These are phyloP conservation scores for Annulohypoxylon nitens DNA, from an alignment of 495 filamentous ascomycete genomes.

Conservation along the genomic window DNA sequence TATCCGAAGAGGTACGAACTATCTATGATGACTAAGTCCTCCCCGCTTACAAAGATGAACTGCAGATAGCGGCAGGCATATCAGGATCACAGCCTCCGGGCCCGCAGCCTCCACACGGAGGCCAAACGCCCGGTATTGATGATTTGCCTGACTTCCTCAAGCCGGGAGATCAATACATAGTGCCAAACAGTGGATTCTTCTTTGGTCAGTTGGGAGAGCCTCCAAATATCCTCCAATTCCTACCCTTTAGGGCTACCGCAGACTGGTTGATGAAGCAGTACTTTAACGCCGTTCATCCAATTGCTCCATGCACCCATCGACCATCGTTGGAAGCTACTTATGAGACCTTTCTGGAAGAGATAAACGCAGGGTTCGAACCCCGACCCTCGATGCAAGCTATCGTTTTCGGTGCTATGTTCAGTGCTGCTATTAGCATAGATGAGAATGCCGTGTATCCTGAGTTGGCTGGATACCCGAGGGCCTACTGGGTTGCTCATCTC, in stretches of 20 bases:
- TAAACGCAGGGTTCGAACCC: slow-evolving; percentile 68
- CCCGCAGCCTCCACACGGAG: slow-evolving; percentile 31
- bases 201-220: slow-evolving; percentile 66
- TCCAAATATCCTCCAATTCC: slow-evolving; percentile 65
- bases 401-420: slow-evolving; percentile 75
- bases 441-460: slow-evolving; percentile 61
- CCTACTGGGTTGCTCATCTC: slow-evolving; percentile 68
- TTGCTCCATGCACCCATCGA: slow-evolving; percentile 73
- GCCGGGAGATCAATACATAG: slow-evolving; percentile 66
- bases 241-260: slow-evolving; percentile 64
- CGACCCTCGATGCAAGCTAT: slow-evolving; percentile 73
- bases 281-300: slow-evolving; percentile 73
- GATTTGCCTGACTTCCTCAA: slow-evolving; percentile 60
- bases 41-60: slow-evolving; percentile 12
- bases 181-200: slow-evolving; percentile 75
- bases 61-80: slow-evolving; percentile 51
- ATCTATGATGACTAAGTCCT: background rate
- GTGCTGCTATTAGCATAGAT: slow-evolving; percentile 73
- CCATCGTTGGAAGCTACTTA: slow-evolving; percentile 75
- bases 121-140: slow-evolving; percentile 37
- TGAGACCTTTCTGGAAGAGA: slow-evolving; percentile 71
- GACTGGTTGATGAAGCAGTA: slow-evolving; percentile 74
- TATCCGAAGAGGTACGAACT: slow-evolving; percentile 72
- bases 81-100: slow-evolving; percentile 22
- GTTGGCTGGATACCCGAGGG: slow-evolving; percentile 65